Percentiles rank a stretch among this genome's conserved stretches.
These are phyloP conservation scores for Populus nigra DNA, from an alignment of 345 rosid species.

Conservation along the genomic window DNA sequence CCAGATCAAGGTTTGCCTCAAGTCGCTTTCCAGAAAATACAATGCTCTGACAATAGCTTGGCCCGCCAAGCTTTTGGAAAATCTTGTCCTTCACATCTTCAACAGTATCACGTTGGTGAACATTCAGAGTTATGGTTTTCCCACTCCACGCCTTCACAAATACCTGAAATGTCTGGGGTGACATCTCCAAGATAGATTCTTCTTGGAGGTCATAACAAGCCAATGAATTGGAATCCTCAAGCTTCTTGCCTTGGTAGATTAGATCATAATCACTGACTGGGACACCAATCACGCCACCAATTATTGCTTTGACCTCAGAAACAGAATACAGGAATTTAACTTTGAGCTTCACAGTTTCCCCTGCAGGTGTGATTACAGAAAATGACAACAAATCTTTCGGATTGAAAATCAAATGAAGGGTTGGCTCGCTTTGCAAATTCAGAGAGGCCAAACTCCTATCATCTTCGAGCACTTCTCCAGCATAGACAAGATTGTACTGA, in stretches of 20 bases:
- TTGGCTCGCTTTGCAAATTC: conserved; percentile 19
- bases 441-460: conserved; percentile 26
- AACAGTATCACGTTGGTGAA: conserved; percentile 11
- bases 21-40: conserved; percentile 32
- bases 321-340: conserved; percentile 22
- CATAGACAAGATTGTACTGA: conserved; percentile 26
- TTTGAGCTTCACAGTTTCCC: conserved; percentile 21
- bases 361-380: conserved; percentile 19
- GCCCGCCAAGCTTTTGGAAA: conserved; percentile 12
- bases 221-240: conserved; percentile 31
- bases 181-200: conserved; percentile 19
- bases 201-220: conserved; percentile 36
- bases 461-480: conserved; percentile 32
- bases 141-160: conserved; percentile 36
- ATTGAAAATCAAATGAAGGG: conserved; percentile 23
- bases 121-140: conserved; percentile 35
- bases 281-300: conserved; percentile 10
- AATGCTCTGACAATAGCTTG: conserved; percentile 1
- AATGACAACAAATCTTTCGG: conserved; percentile 24
- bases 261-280: conserved; percentile 1
- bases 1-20: conserved; percentile 13
- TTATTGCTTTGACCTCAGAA: conserved; percentile 31
- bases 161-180: conserved; percentile 17
- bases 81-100: conserved; percentile 20
- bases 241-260: conserved; percentile 21